Percentiles rank a stretch among this genome's conserved stretches.
Evolutionary conservation across 164 flowering plant genomes (phyloP).

Genomic region (Amborella trichopoda): DNA sequence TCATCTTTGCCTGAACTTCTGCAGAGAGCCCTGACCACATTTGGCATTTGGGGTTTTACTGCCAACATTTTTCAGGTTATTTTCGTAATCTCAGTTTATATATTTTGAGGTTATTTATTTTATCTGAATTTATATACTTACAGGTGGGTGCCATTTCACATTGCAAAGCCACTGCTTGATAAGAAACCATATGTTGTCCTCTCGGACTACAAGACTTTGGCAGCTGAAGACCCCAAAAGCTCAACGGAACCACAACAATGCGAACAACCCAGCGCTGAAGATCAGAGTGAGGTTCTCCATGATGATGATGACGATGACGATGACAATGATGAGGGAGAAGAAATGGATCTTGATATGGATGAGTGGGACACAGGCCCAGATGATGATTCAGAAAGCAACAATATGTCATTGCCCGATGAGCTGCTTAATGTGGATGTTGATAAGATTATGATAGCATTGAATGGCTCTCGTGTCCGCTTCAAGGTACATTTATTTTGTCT

Average conservation of each 20-base stretch:
- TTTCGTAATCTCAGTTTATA: too few relatives aligned
- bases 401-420: constrained; percentile 12
- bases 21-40: too few relatives aligned
- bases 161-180: constrained; percentile 64
- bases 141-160: constrained; percentile 81
- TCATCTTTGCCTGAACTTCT: too few relatives aligned
- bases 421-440: constrained; percentile 26
- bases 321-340: too few relatives aligned
- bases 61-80: too few relatives aligned
- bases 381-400: constrained; percentile 32
- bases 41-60: too few relatives aligned
- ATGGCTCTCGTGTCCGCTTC: constrained; percentile 36
- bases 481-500: constrained; percentile 29
- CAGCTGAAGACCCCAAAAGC: too few relatives aligned
- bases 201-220: too few relatives aligned
- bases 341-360: constrained; percentile 39
- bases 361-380: constrained; percentile 24
- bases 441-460: constrained; percentile 36
- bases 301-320: constrained; percentile 45
- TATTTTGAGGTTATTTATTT: too few relatives aligned
- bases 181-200: constrained; percentile 47
- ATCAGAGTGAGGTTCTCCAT: constrained; percentile 24
- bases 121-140: too few relatives aligned
- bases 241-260: too few relatives aligned
- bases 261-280: constrained; percentile 21